Percentiles rank a stretch among this genome's conserved stretches.
Conservation (phyloP, 352 stramenopile genomes). For the Blastocystis sp. region DNA sequence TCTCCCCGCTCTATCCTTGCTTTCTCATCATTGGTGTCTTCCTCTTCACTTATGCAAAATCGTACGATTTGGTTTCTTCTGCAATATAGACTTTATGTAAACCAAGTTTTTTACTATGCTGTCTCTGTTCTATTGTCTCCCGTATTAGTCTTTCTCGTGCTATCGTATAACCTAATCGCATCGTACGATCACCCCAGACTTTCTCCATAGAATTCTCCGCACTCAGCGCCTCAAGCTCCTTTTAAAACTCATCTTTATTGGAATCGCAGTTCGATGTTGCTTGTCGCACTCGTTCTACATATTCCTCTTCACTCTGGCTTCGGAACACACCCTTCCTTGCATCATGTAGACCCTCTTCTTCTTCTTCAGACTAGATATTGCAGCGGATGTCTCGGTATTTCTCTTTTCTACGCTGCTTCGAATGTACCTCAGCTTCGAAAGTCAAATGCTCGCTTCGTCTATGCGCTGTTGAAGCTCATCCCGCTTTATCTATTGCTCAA, state of each 20-base stretch:
- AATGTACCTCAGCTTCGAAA: not conserved
- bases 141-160: not conserved
- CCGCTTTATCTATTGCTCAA: conserved; percentile 17
- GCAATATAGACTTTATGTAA: not conserved
- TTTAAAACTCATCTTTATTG: conserved; percentile 20
- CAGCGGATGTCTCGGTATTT: conserved; percentile 3
- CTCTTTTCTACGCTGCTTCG: not conserved
- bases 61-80: not conserved
- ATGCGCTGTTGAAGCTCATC: not conserved
- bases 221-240: not conserved
- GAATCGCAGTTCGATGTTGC: not conserved
- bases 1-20: not conserved
- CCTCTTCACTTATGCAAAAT: conserved; percentile 14
- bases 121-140: not conserved
- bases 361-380: conserved; percentile 5
- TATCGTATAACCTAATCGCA: not conserved
- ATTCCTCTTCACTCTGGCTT: not conserved
- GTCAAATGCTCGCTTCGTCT: not conserved
- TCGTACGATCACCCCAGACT: not conserved
- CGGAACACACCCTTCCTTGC: not conserved
- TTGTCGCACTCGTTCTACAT: conserved; percentile 21
- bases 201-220: not conserved
- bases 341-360: not conserved
- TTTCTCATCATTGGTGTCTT: not conserved
- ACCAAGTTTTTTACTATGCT: conserved; percentile 11